Percentiles rank a stretch among this genome's conserved stretches.
These are phyloP conservation scores for Clathrospora elynae DNA, from an alignment of 2,329 filamentous ascomycete species.

Conservation along the genomic window DNA sequence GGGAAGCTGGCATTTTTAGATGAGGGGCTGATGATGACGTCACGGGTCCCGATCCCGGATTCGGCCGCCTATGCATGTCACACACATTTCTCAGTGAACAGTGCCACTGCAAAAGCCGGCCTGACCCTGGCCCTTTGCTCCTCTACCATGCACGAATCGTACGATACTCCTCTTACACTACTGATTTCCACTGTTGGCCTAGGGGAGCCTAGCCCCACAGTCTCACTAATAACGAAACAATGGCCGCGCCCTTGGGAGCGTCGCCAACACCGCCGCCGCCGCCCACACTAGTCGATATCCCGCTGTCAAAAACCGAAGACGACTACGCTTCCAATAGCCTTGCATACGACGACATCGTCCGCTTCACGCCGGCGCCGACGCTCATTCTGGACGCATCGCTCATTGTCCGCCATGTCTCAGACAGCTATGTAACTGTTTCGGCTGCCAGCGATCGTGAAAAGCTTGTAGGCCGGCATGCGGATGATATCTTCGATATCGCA, in stretches of 20 bases:
- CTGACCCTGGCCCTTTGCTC: slow-evolving; percentile 11
- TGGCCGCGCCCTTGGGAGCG: slow-evolving; percentile 18
- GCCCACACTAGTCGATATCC: slow-evolving; percentile 21
- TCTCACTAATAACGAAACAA: slow-evolving; percentile 13
- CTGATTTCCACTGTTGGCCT: slow-evolving; percentile 11
- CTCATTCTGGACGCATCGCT: slow-evolving; percentile 54
- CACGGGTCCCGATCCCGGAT: slow-evolving; percentile 2
- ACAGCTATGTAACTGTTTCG: slow-evolving; percentile 50
- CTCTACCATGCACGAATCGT: slow-evolving; percentile 25
- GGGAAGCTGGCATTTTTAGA: no score
- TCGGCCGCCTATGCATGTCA: slow-evolving; percentile 3
- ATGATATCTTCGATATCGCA: slow-evolving; percentile 46
- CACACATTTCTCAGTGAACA: background rate
- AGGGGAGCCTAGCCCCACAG: slow-evolving; percentile 12
- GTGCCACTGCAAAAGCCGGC: slow-evolving; percentile 19
- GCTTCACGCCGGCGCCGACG: slow-evolving; percentile 50
- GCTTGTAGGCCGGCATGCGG: slow-evolving; percentile 47
- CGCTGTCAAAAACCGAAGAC: slow-evolving; percentile 15
- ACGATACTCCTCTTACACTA: slow-evolving; percentile 23
- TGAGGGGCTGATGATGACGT: slow-evolving; percentile 6
- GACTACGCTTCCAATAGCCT: slow-evolving; percentile 14
- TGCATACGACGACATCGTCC: slow-evolving; percentile 35
- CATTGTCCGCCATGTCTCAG: slow-evolving; percentile 56
- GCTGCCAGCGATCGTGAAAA: slow-evolving; percentile 39
- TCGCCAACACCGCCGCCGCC: slow-evolving; percentile 13